Conservation (phyloP, 73 alveolate genomes). For the Paramecium primaurelia region DNA sequence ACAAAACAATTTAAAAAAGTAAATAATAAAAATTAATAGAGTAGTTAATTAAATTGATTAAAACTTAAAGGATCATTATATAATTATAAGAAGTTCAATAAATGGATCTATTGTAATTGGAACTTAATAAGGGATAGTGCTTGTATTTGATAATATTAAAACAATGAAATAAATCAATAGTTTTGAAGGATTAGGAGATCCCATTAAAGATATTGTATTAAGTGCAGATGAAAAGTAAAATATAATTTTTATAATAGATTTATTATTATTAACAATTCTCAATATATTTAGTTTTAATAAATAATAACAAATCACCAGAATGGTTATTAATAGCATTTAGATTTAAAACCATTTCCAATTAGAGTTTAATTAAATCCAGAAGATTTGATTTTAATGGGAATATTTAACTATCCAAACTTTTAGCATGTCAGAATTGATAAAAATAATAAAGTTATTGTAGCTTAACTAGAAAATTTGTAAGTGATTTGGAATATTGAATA, state of each 20-base stretch:
- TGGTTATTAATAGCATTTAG: background rate
- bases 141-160: background rate
- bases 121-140: background rate
- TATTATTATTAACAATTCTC: background rate
- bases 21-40: background rate
- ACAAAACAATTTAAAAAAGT: background rate
- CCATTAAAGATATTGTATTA: background rate
- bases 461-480: background rate
- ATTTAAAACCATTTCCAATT: background rate
- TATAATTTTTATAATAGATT: background rate
- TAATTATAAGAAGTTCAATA: background rate
- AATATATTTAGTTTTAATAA: background rate
- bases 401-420: background rate
- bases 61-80: background rate
- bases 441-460: background rate
- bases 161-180: background rate
- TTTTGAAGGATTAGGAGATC: background rate
- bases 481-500: conserved; percentile 1
- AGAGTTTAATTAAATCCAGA: background rate
- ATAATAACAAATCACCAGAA: background rate
- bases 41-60: background rate
- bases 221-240: background rate
- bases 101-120: background rate
- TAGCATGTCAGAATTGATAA: background rate
- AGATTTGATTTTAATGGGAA: background rate